These are phyloP conservation scores for Chrysanthemum seticuspe DNA, from an alignment of 129 eudicot species.

Conservation along the genomic window DNA sequence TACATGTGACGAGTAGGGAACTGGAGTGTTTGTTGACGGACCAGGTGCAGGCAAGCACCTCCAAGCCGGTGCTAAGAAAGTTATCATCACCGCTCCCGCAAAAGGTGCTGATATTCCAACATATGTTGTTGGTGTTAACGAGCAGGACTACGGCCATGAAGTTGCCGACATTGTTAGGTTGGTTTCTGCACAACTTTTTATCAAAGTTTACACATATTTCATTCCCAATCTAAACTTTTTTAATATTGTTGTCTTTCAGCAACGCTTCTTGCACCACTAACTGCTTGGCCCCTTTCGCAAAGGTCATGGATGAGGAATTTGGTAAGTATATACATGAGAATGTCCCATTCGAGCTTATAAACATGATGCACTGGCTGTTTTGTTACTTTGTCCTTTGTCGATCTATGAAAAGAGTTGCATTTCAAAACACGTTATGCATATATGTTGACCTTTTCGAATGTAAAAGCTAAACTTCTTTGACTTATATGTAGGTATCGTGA, in stretches of 20 bases:
- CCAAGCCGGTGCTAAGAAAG: slow-evolving; percentile 98
- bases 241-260: slow-evolving; percentile 39
- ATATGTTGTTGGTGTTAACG: slow-evolving; percentile 93
- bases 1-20: slow-evolving; percentile 50
- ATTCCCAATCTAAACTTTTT: not conserved
- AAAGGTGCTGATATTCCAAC: slow-evolving; percentile 98
- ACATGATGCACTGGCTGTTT: not conserved
- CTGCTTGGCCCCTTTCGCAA: slow-evolving; percentile 96
- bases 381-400: not conserved
- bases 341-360: not conserved
- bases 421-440: slow-evolving; percentile 7
- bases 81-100: slow-evolving; percentile 94
- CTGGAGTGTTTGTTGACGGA: slow-evolving; percentile 97
- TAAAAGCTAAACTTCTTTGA: not conserved
- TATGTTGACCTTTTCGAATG: not conserved
- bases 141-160: slow-evolving; percentile 55
- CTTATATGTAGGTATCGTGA: slow-evolving; percentile 60
- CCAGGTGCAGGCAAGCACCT: slow-evolving; percentile 99
- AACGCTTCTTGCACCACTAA: slow-evolving; percentile 99
- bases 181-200: slow-evolving; percentile 14
- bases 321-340: slow-evolving; percentile 39
- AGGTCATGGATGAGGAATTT: slow-evolving; percentile 86
- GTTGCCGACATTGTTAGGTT: slow-evolving; percentile 81
- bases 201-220: not conserved
- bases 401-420: not conserved